Conservation (phyloP, 305 asterid species). For the Plantago lanceolata region DNA sequence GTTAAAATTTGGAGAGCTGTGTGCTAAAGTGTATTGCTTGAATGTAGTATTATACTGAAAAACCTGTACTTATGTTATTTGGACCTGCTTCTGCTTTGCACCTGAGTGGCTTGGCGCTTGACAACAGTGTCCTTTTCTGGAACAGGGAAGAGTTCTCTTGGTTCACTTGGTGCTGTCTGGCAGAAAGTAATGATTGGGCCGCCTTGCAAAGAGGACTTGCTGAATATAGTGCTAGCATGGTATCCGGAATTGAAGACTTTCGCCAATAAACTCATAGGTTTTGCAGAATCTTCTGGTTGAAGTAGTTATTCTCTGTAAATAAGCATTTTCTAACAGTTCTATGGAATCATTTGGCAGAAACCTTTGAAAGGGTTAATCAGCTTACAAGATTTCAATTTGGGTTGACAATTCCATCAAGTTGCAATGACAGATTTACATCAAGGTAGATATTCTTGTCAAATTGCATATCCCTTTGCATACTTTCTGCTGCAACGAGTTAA, state of each 20-base stretch:
- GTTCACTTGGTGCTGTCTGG: slow-evolving; percentile 80
- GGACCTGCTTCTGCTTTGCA: background rate
- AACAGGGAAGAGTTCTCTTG: slow-evolving; percentile 61
- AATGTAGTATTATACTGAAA: background rate
- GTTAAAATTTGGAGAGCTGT: background rate
- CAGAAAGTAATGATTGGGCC: slow-evolving; percentile 65
- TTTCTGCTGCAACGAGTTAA: slow-evolving; percentile 19
- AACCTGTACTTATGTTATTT: background rate
- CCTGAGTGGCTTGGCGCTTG: slow-evolving; percentile 7
- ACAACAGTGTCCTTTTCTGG: background rate
- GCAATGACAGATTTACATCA: slow-evolving; percentile 66
- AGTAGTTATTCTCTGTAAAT: slow-evolving; percentile 9
- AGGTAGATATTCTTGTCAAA: slow-evolving; percentile 42
- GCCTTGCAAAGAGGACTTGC: slow-evolving; percentile 56
- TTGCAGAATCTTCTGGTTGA: slow-evolving; percentile 5
- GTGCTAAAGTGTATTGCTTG: background rate
- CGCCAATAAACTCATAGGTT: slow-evolving; percentile 64
- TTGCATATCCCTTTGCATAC: background rate
- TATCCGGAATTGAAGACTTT: slow-evolving; percentile 60
- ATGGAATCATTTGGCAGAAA: slow-evolving; percentile 45
- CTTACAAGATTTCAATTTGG: slow-evolving; percentile 50
- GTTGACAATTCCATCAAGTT: slow-evolving; percentile 34
- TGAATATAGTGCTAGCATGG: slow-evolving; percentile 56
- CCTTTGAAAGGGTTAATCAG: slow-evolving; percentile 58
- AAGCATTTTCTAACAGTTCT: slow-evolving; percentile 15